Evolutionary conservation across 75 land plant genomes (phyloP).

Genomic region (Adiantum capillusveneris): DNA sequence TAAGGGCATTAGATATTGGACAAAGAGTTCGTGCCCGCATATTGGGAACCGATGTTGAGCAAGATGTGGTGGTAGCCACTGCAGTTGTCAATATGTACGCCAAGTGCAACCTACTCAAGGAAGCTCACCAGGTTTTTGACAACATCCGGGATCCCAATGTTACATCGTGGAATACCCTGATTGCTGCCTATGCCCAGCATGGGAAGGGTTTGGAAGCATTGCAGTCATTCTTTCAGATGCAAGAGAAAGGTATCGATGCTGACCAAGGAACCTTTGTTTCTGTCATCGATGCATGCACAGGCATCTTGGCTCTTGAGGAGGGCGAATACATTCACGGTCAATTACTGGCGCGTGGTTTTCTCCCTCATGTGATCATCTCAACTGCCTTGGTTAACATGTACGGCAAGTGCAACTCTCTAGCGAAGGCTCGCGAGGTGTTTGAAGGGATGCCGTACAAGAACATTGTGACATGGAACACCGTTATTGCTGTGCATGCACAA

Average conservation of each 20-base stretch:
- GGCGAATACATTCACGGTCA: constrained; percentile 8
- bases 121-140: constrained; percentile 13
- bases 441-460: constrained; percentile 41
- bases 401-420: constrained; percentile 34
- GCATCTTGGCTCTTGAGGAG: constrained; percentile 8
- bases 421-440: constrained; percentile 37
- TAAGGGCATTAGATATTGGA: constrained; percentile 5
- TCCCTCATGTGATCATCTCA: constrained; percentile 38
- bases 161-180: constrained; percentile 17
- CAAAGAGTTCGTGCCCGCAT: not conserved
- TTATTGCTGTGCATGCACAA: constrained; percentile 48
- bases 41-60: constrained; percentile 8
- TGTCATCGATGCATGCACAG: constrained; percentile 10
- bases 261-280: constrained; percentile 9
- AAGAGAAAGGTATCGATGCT: constrained; percentile 2
- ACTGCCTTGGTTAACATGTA: constrained; percentile 56
- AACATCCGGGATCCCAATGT: constrained; percentile 10
- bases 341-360: constrained; percentile 7
- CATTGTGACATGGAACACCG: constrained; percentile 58
- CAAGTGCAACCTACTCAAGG: constrained; percentile 4
- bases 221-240: not conserved
- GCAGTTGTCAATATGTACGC: constrained; percentile 15
- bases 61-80: constrained; percentile 9
- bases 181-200: constrained; percentile 9
- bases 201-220: constrained; percentile 8